These are phyloP conservation scores for Draba incana DNA, from an alignment of 345 rosid genomes.

Conservation along the genomic window DNA sequence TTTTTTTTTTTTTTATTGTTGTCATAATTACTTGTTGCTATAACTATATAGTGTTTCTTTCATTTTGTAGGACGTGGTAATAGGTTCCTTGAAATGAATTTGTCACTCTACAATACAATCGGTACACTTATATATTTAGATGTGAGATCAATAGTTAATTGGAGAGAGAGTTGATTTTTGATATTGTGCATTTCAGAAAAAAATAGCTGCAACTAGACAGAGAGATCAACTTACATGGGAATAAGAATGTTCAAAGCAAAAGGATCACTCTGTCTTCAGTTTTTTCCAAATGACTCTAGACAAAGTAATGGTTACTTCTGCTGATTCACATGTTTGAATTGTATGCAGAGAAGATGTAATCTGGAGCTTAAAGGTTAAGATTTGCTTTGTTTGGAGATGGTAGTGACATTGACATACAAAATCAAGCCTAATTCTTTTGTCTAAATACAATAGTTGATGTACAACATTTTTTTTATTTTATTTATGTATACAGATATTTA, in stretches of 20 bases:
- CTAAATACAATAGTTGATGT: too few relatives aligned
- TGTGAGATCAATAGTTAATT: neutral
- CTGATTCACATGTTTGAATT: conserved; percentile 54
- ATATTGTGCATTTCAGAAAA: conserved; percentile 38
- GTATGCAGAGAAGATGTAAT: conserved; percentile 49
- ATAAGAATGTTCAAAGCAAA: conserved; percentile 69
- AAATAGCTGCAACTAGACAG: conserved; percentile 49
- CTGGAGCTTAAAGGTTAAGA: conserved; percentile 60
- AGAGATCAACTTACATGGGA: conserved; percentile 57
- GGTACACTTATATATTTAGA: conserved; percentile 46
- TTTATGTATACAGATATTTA: too few relatives aligned
- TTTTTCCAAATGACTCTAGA: conserved; percentile 52
- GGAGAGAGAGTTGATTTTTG: neutral
- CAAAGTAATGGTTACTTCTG: conserved; percentile 51
- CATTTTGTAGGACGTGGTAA: conserved; percentile 50
- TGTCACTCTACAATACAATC: conserved; percentile 53
- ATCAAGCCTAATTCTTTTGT: too few relatives aligned
- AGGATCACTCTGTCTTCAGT: conserved; percentile 66
- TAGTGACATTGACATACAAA: too few relatives aligned
- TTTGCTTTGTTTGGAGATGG: neutral
- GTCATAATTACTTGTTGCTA: too few relatives aligned
- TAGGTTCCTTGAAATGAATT: conserved; percentile 68
- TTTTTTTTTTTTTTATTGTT: too few relatives aligned
- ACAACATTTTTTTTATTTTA: too few relatives aligned
- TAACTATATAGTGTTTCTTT: too few relatives aligned